Conservation (phyloP, 148 eudicot genomes). For the Arctostaphylos glauca region DNA sequence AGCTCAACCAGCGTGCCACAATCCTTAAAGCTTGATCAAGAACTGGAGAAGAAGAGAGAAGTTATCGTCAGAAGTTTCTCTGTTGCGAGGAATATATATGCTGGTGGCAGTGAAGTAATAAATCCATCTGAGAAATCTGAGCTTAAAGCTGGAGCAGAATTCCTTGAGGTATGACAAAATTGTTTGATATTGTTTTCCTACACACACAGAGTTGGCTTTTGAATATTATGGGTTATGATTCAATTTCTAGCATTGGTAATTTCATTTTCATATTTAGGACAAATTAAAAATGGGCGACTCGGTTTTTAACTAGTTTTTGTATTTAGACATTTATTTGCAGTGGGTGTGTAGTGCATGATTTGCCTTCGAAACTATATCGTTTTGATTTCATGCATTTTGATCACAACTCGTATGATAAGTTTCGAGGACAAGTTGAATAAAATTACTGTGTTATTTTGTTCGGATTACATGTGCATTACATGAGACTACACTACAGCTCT, state of each 20-base stretch:
- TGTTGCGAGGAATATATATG: constrained; percentile 58
- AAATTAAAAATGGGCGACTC: not conserved
- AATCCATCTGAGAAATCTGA: constrained; percentile 40
- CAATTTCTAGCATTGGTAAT: not conserved
- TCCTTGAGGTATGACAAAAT: constrained; percentile 49
- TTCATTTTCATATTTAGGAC: not conserved
- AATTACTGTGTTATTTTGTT: too few species aligned
- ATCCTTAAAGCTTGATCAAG: constrained; percentile 43
- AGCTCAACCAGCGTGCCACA: constrained; percentile 34
- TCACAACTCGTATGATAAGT: too few species aligned
- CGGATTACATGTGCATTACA: too few species aligned
- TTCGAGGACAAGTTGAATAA: too few species aligned
- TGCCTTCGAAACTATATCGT: too few species aligned
- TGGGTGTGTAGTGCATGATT: too few species aligned
- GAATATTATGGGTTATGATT: not conserved
- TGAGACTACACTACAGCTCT: too few species aligned
- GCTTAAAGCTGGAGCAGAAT: constrained; percentile 58
- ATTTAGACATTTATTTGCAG: too few species aligned
- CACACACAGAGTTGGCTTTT: not conserved
- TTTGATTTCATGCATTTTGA: too few species aligned
- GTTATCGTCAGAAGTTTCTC: constrained; percentile 58
- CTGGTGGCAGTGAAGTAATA: constrained; percentile 21
- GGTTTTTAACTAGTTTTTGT: not conserved
- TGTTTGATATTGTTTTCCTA: not conserved
- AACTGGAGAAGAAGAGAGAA: constrained; percentile 58